Base-by-base conservation (phyloP, 768 basidiomycete genomes). In the Trametes cubensis region DNA sequence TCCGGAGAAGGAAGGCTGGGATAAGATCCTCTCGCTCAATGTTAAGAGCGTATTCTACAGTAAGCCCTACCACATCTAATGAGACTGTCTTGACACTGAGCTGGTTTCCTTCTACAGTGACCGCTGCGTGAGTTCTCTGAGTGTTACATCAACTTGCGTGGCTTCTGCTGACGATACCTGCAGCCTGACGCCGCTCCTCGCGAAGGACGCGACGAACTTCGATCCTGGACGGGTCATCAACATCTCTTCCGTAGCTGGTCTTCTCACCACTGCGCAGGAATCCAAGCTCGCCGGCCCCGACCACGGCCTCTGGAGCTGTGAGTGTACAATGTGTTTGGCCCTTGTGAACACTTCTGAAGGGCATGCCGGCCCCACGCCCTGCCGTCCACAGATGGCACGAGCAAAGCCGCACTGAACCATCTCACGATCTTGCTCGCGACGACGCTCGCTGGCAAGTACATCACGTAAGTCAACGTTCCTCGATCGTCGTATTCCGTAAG, bases 381-480 rank as follows among this genome's bases (percentile, higher is more conserved):
- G 17, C 25, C 51, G 46, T 40, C 21, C 25, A 34, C 65, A 94
- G 91, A 94, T 71, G 83, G 86, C 67, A 79, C 90, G 7, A 92
- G 90, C 73, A 94, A 94, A 75, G 92, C 92, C n/a, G 90, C 90
- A 28, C 85, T 89, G 18, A 93, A 92, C 75, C 91, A 93, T 65
- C 83, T 94, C 48, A 92, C 92, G 5, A 84, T 85, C 15, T 78
- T 81, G 51, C 78, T 94, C 20, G 89, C 92, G 0, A 74, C 85
- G 46, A 89, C 88, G 54, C 80, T 94, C 17, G 83, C 77, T 7
- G 77, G 76, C 8, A 74, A 74, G 13, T 80, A 82, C 62, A 83
- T 93, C 73, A 90, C 87, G 88, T 90, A 75, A 18, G 87, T 80
- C 23, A 20, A 26, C 42, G 6, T 5, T 15, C 2, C 50, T 13